Percentiles rank a stretch among this genome's conserved stretches.
phyloP scores from a whole-genome alignment of 352 stramenopile species.

The Globisporangium canariense region DNA sequence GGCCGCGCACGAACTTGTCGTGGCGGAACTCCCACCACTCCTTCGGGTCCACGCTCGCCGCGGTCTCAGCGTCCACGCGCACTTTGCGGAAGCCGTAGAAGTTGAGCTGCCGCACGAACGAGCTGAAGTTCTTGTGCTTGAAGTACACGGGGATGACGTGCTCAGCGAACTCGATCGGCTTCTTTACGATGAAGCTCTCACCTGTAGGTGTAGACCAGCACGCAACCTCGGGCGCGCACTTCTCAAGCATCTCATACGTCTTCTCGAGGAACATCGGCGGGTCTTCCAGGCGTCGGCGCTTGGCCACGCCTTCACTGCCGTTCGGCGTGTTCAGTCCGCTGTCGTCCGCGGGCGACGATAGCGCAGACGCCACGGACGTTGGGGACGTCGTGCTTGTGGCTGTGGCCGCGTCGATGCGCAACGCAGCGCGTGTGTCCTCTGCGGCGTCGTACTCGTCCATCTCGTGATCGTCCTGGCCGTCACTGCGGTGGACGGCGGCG shows the following conservation, averaged over 20 bases:
- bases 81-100: slow-evolving; percentile 91
- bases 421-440: slow-evolving; percentile 8
- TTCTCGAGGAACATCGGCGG: slow-evolving; percentile 86
- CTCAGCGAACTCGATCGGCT: slow-evolving; percentile 79
- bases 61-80: slow-evolving; percentile 41
- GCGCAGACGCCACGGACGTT: slow-evolving; percentile 29
- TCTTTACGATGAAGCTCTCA: slow-evolving; percentile 89
- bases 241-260: slow-evolving; percentile 88
- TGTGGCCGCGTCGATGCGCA: slow-evolving; percentile 37
- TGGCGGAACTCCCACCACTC: slow-evolving; percentile 88
- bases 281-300: slow-evolving; percentile 41
- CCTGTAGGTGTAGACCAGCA: slow-evolving; percentile 66
- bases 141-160: slow-evolving; percentile 89
- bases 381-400: slow-evolving; percentile 19
- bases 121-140: slow-evolving; percentile 92
- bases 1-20: slow-evolving; percentile 73
- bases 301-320: slow-evolving; percentile 23
- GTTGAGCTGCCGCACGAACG: slow-evolving; percentile 92
- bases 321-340: slow-evolving; percentile 30
- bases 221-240: slow-evolving; percentile 65
- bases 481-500: neutral
- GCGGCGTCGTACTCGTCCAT: neutral
- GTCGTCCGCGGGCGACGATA: slow-evolving; percentile 32
- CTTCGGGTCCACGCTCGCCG: slow-evolving; percentile 39
- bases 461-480: slow-evolving; percentile 5